Evolutionary conservation across 306 rosid genomes (phyloP).

Genomic region (Phaseolus lunatus): DNA sequence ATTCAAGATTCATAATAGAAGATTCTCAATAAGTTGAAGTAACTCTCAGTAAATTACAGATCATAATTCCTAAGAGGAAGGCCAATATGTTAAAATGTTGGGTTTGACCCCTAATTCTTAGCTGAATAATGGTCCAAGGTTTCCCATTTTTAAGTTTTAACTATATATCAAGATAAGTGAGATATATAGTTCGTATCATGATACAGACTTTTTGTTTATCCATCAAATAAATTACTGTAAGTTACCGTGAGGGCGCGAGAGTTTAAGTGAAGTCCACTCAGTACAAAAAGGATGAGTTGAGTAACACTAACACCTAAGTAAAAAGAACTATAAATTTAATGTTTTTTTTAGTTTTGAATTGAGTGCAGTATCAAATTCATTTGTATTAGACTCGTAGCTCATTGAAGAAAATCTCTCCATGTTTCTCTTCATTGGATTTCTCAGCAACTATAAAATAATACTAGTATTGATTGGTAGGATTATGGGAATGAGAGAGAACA

Average conservation of each 20-base stretch:
- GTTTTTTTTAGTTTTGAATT: too few species aligned
- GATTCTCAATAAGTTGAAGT: slow-evolving; percentile 14
- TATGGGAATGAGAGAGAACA: not conserved
- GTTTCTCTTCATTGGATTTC: too few species aligned
- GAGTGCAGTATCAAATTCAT: too few species aligned
- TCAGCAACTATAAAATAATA: not conserved
- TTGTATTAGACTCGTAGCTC: too few species aligned
- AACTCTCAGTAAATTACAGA: slow-evolving; percentile 18
- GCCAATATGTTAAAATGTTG: slow-evolving; percentile 12
- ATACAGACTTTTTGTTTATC: too few species aligned
- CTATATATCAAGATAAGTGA: not conserved
- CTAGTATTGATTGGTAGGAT: not conserved
- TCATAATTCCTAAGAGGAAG: slow-evolving; percentile 21
- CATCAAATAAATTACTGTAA: slow-evolving; percentile 5
- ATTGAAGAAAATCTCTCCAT: too few species aligned
- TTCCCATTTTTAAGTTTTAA: slow-evolving; percentile 20
- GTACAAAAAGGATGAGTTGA: too few species aligned
- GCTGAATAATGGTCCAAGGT: not conserved
- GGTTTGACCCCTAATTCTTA: slow-evolving; percentile 29
- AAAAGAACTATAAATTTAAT: too few species aligned
- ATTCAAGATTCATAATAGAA: slow-evolving; percentile 23
- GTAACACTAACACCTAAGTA: too few species aligned
- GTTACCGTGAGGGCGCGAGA: not conserved
- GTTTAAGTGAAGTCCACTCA: too few species aligned
- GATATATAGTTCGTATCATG: too few species aligned